These are phyloP conservation scores for Globisporangium nodosum DNA, from an alignment of 352 stramenopile species.

Conservation along the genomic window DNA sequence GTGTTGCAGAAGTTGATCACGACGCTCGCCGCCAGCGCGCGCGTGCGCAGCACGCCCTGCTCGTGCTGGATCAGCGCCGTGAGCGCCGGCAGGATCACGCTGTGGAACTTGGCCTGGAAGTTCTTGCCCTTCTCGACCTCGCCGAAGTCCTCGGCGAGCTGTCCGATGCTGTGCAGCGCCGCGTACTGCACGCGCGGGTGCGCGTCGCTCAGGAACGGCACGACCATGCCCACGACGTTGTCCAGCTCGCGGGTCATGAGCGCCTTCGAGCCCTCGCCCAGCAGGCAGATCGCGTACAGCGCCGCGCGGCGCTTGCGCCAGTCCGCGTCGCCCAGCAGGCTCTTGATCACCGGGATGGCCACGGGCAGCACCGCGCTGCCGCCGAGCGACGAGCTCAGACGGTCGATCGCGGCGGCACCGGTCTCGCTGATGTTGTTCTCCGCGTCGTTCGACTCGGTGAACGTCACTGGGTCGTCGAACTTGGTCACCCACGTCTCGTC, in stretches of 20 bases:
- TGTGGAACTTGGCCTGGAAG: constrained; percentile 81
- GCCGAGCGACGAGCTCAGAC: constrained; percentile 63
- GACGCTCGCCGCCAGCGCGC: constrained; percentile 68
- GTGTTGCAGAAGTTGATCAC: constrained; percentile 86
- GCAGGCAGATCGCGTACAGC: constrained; percentile 71
- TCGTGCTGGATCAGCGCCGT: constrained; percentile 62
- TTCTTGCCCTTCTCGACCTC: constrained; percentile 85
- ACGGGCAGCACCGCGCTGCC: constrained; percentile 70
- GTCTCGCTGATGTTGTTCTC: constrained; percentile 70
- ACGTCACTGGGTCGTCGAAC: constrained; percentile 81
- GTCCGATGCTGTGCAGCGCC: constrained; percentile 75
- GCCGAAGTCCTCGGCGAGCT: constrained; percentile 79
- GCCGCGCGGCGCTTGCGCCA: constrained; percentile 76
- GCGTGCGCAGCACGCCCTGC: constrained; percentile 60
- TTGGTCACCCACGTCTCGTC: constrained; percentile 61
- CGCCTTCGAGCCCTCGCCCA: constrained; percentile 71
- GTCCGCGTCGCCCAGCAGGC: constrained; percentile 47
- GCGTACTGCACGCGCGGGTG: constrained; percentile 81
- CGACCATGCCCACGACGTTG: constrained; percentile 62
- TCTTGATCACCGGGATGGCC: constrained; percentile 69
- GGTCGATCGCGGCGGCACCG: constrained; percentile 70
- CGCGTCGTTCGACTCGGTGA: constrained; percentile 52
- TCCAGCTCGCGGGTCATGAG: constrained; percentile 79
- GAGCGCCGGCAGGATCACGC: constrained; percentile 53
- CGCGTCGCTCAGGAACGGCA: constrained; percentile 62